Conservation (phyloP, 768 basidiomycete species). For the Trametes cubensis region DNA sequence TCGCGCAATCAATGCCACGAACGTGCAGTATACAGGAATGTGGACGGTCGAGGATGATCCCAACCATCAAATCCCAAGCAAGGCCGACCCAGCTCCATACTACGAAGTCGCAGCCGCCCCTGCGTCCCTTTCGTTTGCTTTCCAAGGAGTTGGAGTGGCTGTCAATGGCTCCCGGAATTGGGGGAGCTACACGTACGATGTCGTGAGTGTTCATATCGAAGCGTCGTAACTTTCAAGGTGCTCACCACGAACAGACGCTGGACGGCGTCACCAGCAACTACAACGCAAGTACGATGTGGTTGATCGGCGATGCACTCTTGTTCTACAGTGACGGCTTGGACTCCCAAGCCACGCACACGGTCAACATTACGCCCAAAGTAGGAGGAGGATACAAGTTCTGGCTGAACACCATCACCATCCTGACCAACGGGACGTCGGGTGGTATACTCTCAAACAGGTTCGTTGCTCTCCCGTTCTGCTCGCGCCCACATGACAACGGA, state of each 20-base stretch:
- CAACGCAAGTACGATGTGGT: conserved; percentile 49
- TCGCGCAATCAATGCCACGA: conserved; percentile 46
- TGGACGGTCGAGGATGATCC: conserved; percentile 45
- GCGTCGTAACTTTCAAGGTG: conserved; percentile 48
- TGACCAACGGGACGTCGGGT: neutral
- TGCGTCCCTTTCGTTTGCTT: conserved; percentile 45
- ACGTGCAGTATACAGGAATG: conserved; percentile 48
- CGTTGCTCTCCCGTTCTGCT: neutral
- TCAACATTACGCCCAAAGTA: conserved; percentile 57
- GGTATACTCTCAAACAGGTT: neutral
- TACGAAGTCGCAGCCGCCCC: conserved; percentile 40
- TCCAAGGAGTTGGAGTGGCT: conserved; percentile 41
- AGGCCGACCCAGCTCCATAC: conserved; percentile 27
- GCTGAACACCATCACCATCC: conserved; percentile 24
- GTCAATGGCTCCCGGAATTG: conserved; percentile 26
- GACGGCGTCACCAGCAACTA: conserved; percentile 42
- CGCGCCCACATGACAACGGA: no score
- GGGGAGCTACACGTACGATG: conserved; percentile 32
- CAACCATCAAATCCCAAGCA: conserved; percentile 24
- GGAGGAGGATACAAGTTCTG: conserved; percentile 37
- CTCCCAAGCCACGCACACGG: conserved; percentile 45
- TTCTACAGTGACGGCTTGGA: conserved; percentile 67
- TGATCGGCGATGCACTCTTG: conserved; percentile 48
- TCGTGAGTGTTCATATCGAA: conserved; percentile 43
- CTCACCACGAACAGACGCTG: conserved; percentile 53